A percentile compares a stretch with the other conserved stretches of the same genome.
Evolutionary conservation across 768 basidiomycete genomes (phyloP).

Genomic region (Daedaleopsis sinensis): DNA sequence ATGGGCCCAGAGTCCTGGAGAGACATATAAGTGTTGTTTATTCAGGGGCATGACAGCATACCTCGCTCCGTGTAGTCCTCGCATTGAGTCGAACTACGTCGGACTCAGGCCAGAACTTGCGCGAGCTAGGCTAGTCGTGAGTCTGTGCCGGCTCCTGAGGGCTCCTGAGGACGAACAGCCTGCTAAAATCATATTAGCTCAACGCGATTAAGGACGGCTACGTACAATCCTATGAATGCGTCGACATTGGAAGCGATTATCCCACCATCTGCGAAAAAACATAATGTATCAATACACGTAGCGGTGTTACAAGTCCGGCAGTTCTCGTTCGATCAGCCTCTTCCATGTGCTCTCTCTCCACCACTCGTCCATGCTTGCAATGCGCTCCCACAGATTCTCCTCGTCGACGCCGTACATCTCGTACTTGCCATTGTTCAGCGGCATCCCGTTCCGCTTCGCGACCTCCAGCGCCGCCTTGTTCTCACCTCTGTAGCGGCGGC

Average conservation of each 20-base stretch:
- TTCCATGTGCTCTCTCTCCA: slow-evolving; percentile 94
- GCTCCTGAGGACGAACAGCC: neutral
- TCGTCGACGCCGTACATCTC: slow-evolving; percentile 87
- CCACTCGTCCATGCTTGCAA: slow-evolving; percentile 85
- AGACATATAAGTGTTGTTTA: no score
- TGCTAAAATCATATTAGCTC: no score
- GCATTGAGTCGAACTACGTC: no score
- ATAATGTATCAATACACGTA: neutral
- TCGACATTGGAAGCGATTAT: no score
- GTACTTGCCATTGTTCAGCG: slow-evolving; percentile 74
- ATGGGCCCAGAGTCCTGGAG: no score
- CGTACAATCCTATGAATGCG: neutral
- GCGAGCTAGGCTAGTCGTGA: neutral
- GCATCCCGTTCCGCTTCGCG: slow-evolving; percentile 68
- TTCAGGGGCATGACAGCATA: no score
- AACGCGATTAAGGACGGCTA: neutral
- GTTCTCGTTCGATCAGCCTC: slow-evolving; percentile 76
- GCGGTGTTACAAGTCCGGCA: slow-evolving; percentile 63
- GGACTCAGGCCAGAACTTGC: no score
- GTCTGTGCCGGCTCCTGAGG: neutral
- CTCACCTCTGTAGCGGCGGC: slow-evolving; percentile 58
- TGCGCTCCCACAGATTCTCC: slow-evolving; percentile 82
- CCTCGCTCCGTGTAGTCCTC: no score
- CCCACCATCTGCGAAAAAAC: neutral
- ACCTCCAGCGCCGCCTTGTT: slow-evolving; percentile 83